Evolutionary conservation across 2,329 filamentous ascomycete species (phyloP), one percentile per base, ranked within the genome.

Genomic region (Ophiosphaerella korrae): DNA sequence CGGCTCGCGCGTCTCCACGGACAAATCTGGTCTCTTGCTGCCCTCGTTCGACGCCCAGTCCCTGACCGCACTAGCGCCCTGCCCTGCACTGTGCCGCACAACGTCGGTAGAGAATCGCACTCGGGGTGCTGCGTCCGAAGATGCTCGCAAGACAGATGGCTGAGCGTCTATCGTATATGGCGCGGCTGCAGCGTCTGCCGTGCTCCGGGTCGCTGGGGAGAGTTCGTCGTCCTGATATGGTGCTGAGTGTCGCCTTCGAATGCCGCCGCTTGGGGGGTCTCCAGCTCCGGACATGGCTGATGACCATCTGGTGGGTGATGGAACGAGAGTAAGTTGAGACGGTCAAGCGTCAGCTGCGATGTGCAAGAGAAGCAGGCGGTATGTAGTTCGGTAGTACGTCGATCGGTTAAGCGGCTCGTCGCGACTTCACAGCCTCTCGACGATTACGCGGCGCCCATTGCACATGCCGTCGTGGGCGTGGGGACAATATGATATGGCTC

Each of bases 61-160:
- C 23, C 61, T 51, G n/a, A 47, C 56, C 31, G 50, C 45, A 35
- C 58, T 55, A n/a, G 60, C 29, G 35, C 45, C 48, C 18, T 62
- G 59, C 29, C 42, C 52, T 2, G 53, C 47, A 16, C 29, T 58
- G 58, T 66, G 55, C 29, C 61, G 60, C 52, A 72, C 66, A 39
- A 71, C 35, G 37, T 74, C 71, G 39, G 70, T 66, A 2, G 72
- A 74, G 53, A 74, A 74, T 42, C 71, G 69, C 7, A 74, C 72
- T 40, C 70, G 65, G 21, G 62, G 65, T 7, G 63, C 51, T 7
- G 57, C 58, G 37, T 72, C 68, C 23, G 66, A 60, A 6, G 68
- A 66, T 1, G 62, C 33, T 40, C 64, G 67, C 33, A 67, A 58
- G 36, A 64, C 46, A 1, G 65, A 59, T 3, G 67, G 66, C 34